A percentile compares a stretch with the other conserved stretches of the same genome.
Conservation (phyloP, 805 yeast species). For the Hanseniaspora thailandica region DNA sequence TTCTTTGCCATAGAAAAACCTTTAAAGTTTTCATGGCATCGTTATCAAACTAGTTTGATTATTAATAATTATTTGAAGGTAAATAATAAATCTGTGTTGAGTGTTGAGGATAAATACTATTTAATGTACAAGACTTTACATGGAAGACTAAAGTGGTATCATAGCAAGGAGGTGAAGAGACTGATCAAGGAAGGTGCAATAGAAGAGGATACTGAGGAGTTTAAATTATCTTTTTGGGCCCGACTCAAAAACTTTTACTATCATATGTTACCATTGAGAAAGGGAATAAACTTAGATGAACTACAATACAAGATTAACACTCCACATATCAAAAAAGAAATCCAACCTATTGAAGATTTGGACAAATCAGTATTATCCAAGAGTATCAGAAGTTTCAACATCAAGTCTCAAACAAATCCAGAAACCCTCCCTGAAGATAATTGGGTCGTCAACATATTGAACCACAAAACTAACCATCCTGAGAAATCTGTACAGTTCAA, state of each 20-base stretch:
- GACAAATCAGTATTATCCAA: not conserved
- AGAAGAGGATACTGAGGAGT: not conserved
- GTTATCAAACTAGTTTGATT: constrained; percentile 21
- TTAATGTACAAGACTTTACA: constrained; percentile 20
- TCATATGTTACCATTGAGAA: constrained; percentile 25
- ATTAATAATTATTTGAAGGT: constrained; percentile 20
- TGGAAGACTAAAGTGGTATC: constrained; percentile 28
- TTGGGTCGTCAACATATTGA: not conserved
- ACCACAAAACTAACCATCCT: not conserved
- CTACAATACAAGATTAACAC: not conserved
- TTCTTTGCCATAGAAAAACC: constrained; percentile 70
- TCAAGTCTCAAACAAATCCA: not conserved
- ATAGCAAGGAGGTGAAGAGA: constrained; percentile 25
- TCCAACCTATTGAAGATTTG: not conserved
- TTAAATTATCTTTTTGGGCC: constrained; percentile 20
- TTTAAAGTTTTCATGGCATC: constrained; percentile 44
- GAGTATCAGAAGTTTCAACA: not conserved
- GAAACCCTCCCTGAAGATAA: not conserved
- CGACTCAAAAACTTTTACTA: constrained; percentile 14
- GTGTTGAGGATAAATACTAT: constrained; percentile 16
- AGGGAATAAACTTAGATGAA: constrained; percentile 28
- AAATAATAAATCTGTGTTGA: constrained; percentile 23
- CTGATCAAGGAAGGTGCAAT: constrained; percentile 13
- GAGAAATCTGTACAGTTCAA: not conserved
- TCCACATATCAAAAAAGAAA: no score